Evolutionary conservation across 371 early-diverging fungal species (phyloP).

Genomic region (Mortierella sp.): DNA sequence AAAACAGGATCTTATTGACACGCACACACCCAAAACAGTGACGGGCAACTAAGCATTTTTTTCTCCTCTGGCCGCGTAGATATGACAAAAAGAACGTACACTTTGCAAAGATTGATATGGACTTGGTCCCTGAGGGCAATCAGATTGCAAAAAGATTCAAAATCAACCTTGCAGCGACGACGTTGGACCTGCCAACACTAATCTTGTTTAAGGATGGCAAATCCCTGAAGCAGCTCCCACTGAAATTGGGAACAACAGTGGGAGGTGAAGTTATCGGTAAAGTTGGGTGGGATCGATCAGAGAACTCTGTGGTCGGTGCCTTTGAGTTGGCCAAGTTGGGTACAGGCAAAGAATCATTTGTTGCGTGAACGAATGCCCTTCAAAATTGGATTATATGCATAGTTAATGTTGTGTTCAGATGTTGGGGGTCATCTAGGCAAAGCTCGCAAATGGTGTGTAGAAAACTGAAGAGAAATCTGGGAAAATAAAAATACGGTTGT

Average conservation of each 20-base stretch:
- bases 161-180: constrained; percentile 45
- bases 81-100: constrained; percentile 39
- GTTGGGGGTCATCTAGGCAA: background rate
- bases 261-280: constrained; percentile 52
- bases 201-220: constrained; percentile 51
- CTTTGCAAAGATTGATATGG: constrained; percentile 52
- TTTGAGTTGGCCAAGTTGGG: constrained; percentile 46
- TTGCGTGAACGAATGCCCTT: background rate
- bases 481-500: background rate
- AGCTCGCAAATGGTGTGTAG: background rate
- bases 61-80: constrained; percentile 7
- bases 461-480: too few species aligned
- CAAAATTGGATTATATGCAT: too few species aligned
- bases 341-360: constrained; percentile 50
- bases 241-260: constrained; percentile 34
- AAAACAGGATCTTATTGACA: background rate
- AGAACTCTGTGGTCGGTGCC: constrained; percentile 27
- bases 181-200: constrained; percentile 45
- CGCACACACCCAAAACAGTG: too few species aligned
- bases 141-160: constrained; percentile 43
- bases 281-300: constrained; percentile 56
- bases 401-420: too few species aligned
- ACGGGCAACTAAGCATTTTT: background rate
- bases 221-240: constrained; percentile 38
- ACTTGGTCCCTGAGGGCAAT: constrained; percentile 38